These are phyloP conservation scores for Cladosporium austrohemisphaericum DNA, from an alignment of 2,329 filamentous ascomycete genomes.

Conservation along the genomic window DNA sequence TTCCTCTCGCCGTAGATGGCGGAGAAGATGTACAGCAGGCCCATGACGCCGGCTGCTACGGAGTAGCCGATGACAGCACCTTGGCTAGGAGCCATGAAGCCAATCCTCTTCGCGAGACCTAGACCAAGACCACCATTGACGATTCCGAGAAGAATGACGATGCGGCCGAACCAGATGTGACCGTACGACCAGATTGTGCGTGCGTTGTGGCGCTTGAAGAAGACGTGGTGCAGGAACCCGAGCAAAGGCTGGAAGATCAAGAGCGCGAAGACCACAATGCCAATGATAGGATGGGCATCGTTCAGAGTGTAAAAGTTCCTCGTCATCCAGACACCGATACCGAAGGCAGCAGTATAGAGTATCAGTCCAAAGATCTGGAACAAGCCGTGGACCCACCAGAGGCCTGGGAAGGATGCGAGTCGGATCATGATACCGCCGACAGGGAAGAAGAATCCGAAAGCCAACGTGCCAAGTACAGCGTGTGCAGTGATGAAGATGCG, in stretches of 20 bases:
- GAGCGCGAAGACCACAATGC: slow-evolving; percentile 47
- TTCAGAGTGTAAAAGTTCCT: slow-evolving; percentile 28
- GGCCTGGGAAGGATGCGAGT: slow-evolving; percentile 42
- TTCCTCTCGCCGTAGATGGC: slow-evolving; percentile 21
- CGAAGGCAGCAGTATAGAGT: slow-evolving; percentile 49
- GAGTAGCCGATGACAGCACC: slow-evolving; percentile 48
- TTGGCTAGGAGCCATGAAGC: slow-evolving; percentile 22
- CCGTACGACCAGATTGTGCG: slow-evolving; percentile 47
- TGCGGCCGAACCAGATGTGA: slow-evolving; percentile 55
- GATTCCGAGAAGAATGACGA: slow-evolving; percentile 50
- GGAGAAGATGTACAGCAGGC: slow-evolving; percentile 38
- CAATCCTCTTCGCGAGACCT: slow-evolving; percentile 42
- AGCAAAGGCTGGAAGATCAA: slow-evolving; percentile 56
- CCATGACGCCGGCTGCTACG: slow-evolving; percentile 49
- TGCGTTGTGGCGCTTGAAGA: slow-evolving; percentile 47
- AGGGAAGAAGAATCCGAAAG: slow-evolving; percentile 47
- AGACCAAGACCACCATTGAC: slow-evolving; percentile 57
- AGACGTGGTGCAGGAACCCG: slow-evolving; percentile 50
- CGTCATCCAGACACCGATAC: slow-evolving; percentile 50
- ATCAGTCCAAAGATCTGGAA: slow-evolving; percentile 50
- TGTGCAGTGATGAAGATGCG: slow-evolving; percentile 42
- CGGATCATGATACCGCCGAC: slow-evolving; percentile 45
- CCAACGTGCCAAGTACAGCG: slow-evolving; percentile 43
- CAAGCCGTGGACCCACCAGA: slow-evolving; percentile 43
- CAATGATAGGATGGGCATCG: slow-evolving; percentile 51